Evolutionary conservation across 495 filamentous ascomycete species (phyloP).

Genomic region (Talaromyces nanjingensis): DNA sequence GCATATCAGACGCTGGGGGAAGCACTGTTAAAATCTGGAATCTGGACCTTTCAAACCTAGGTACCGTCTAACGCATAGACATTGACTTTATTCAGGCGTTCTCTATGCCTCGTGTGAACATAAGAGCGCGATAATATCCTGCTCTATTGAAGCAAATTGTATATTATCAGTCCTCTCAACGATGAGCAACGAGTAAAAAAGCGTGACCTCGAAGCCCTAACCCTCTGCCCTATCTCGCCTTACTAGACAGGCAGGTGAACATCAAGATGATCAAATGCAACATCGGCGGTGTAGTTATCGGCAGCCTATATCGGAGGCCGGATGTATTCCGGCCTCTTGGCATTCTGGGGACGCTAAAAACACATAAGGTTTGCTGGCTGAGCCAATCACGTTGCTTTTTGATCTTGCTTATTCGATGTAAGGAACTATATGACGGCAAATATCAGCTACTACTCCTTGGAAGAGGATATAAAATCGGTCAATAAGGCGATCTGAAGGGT

Average conservation of each 20-base stretch:
- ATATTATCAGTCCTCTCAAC: neutral
- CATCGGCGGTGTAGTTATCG: neutral
- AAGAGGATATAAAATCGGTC: too few relatives aligned
- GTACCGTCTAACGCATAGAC: too few relatives aligned
- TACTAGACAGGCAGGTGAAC: neutral
- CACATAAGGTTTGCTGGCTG: neutral
- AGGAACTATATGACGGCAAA: neutral
- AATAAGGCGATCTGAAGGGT: neutral
- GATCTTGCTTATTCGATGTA: neutral
- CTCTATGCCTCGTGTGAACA: too few relatives aligned
- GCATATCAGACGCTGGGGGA: too few relatives aligned
- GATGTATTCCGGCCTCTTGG: slow-evolving; percentile 36
- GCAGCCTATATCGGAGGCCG: slow-evolving; percentile 30
- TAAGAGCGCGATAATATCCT: too few relatives aligned
- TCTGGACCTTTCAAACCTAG: too few relatives aligned
- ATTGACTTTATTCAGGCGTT: too few relatives aligned
- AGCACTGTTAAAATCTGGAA: too few relatives aligned
- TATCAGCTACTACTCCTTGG: too few relatives aligned
- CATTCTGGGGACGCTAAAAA: neutral
- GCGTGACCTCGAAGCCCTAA: neutral
- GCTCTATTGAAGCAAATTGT: neutral
- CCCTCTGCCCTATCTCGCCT: neutral
- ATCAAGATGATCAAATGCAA: neutral
- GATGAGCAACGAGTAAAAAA: neutral
- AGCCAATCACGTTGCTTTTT: slow-evolving; percentile 1